phyloP scores from a whole-genome alignment of 371 early-diverging fungal species.

The Mucor indicus region DNA sequence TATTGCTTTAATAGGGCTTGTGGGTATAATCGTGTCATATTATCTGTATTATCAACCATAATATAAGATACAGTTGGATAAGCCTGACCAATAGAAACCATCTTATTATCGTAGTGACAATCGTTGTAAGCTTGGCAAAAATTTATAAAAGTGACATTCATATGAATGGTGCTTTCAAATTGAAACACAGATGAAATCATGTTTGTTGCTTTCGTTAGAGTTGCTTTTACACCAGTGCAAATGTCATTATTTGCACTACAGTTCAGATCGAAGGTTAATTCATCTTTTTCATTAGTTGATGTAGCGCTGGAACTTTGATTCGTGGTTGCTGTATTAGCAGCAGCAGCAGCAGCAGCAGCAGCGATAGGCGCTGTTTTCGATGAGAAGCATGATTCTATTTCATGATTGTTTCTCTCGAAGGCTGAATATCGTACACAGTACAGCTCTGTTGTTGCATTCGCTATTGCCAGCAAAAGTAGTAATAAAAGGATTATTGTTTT shows the following conservation, averaged over 20 bases:
- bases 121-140: conserved; percentile 44
- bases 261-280: conserved; percentile 11
- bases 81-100: conserved; percentile 36
- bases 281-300: no score
- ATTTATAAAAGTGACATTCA: conserved; percentile 52
- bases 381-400: conserved; percentile 1
- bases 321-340: background rate
- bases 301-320: no score
- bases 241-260: conserved; percentile 3
- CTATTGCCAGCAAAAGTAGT: no score
- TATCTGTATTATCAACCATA: conserved; percentile 38
- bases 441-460: no score
- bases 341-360: conserved; percentile 10
- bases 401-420: background rate
- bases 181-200: conserved; percentile 36
- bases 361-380: background rate
- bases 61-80: conserved; percentile 46
- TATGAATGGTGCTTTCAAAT: conserved; percentile 39
- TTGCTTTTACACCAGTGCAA: conserved; percentile 11
- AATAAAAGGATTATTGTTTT: no score
- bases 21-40: conserved; percentile 55
- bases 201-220: conserved; percentile 14
- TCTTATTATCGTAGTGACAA: conserved; percentile 22
- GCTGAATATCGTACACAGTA: conserved; percentile 5
- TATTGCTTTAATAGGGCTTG: conserved; percentile 65